Base-by-base conservation (phyloP, 2,329 filamentous ascomycete genomes). In the Colletotrichum sp. region DNA sequence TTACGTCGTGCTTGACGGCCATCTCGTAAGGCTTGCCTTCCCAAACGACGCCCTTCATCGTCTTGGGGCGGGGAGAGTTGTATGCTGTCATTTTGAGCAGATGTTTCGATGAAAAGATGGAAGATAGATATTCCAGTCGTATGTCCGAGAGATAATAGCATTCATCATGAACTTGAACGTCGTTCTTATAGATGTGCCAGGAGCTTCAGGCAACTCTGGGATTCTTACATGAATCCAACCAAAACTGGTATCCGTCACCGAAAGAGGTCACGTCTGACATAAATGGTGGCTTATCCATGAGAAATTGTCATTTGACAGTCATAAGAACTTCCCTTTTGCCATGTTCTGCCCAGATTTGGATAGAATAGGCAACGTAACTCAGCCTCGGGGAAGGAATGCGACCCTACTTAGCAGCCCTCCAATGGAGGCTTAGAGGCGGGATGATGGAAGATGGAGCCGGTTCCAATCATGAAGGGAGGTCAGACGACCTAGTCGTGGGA, bases 21-120 rank as follows among this genome's bases (percentile, higher is more conserved):
- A 80, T 71, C 18, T 77, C 76, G 21, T 34, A 59, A 4, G 63
- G 57, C 7, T 65, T 77, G 24, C 83, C 83, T 36, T 85, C 71
- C 57, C 60, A 85, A 57, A 65, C 8, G 3, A 76, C 74, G 15
- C 69, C 71, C 10, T 52, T 60, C 74, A 76, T 76, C 16, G 71
- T 70, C 21, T 73, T 75, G 34, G 60, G 69, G 3, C 28, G 67
- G 6, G 55, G 18, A 9, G 36, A 12, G 6, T 61, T 43, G 16
- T 61, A 52, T 24, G 36, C 26, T 3, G 65, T 26, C 71, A 73
- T 72, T 61, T 12, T 32, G 7, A 61, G 28, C 6, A 21, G 28
- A 16, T 59, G 3, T 5, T 61, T n/a, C 16, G 18, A 61, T 13
- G n/a, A 21, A 21, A 12, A 61, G 10, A 61, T 61, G 9, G 18